phyloP scores from a whole-genome alignment of 257 asterid genomes.

The Salvia splendens region DNA sequence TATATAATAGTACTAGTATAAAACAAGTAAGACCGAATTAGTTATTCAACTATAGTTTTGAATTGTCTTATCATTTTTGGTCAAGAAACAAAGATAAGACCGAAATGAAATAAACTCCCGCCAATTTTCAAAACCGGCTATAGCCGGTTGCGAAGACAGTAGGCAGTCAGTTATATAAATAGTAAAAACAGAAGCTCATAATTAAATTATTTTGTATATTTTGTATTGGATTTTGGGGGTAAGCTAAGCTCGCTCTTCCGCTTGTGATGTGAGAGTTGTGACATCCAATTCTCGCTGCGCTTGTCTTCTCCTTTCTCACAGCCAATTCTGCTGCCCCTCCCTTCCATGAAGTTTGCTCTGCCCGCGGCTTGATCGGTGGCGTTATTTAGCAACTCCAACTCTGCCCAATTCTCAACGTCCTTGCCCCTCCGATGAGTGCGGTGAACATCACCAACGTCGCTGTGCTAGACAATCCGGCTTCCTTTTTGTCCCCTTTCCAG shows the following conservation, averaged over 20 bases:
- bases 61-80: background rate
- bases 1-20: no score
- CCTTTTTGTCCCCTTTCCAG: conserved; percentile 82
- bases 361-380: conserved; percentile 15
- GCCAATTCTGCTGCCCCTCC: background rate
- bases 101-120: conserved; percentile 48
- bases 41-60: no score
- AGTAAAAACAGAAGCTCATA: background rate
- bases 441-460: conserved; percentile 87
- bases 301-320: conserved; percentile 7
- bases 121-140: conserved; percentile 54
- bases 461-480: conserved; percentile 93
- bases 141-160: conserved; percentile 40
- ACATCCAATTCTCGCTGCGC: conserved; percentile 29
- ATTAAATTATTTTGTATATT: background rate
- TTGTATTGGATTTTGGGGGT: no score
- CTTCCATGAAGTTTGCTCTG: conserved; percentile 35
- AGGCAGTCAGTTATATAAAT: conserved; percentile 45
- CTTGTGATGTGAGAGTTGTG: background rate
- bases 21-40: no score
- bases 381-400: conserved; percentile 25
- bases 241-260: conserved; percentile 10
- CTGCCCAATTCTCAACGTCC: background rate
- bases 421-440: conserved; percentile 67
- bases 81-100: background rate